Evolutionary conservation across 352 stramenopile genomes (phyloP), one percentile per base, ranked within the genome.

Genomic region (Saprolegnia diclina): DNA sequence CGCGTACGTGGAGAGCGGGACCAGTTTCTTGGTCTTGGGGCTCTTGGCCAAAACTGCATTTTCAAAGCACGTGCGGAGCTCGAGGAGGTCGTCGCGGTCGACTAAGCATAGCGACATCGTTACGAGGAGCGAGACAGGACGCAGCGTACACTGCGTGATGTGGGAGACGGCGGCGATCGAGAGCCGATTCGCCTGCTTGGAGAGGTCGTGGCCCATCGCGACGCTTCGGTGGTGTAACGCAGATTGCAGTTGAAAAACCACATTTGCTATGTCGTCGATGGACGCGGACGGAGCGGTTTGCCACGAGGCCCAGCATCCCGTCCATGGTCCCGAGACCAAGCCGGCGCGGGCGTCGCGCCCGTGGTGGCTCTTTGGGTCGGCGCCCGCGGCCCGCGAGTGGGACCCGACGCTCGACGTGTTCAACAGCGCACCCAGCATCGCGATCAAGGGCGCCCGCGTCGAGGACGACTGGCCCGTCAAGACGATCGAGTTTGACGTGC

Each of bases 401-500:
- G 63, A 69, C 48, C 22, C 13, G 5, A 61, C 45, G 45, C 38
- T 69, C 32, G 63, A 69, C 42, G 61, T 69, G 29, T 69, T 69
- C 38, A 56, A 59, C 4, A 57, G 19, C 35, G n/a, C 63, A n/a
- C 63, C 63, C 18, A 62, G 21, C 4, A 40, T 69, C 48, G 44
- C 22, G 6, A 52, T 69, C 21, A 69, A 59, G 26, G 29, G 42
- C n/a, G 63, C 54, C 9, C 63, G 63, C 13, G 37, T 69, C 53
- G 76, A 92, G 53, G 86, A 94, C n/a, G 80, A 84, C 46, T 94
- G 86, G 86, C 84, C 83, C 5, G 86, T 84, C 50, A 80, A 83
- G 38, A 92, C 90, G 56, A 81, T 94, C 71, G 86, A 94, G 77
- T 94, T 91, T 64, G 84, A 92, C 64, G 77, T 94, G 16, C 81